Evolutionary conservation across 106 monocot genomes (phyloP).

Genomic region (Agapanthus africanus): DNA sequence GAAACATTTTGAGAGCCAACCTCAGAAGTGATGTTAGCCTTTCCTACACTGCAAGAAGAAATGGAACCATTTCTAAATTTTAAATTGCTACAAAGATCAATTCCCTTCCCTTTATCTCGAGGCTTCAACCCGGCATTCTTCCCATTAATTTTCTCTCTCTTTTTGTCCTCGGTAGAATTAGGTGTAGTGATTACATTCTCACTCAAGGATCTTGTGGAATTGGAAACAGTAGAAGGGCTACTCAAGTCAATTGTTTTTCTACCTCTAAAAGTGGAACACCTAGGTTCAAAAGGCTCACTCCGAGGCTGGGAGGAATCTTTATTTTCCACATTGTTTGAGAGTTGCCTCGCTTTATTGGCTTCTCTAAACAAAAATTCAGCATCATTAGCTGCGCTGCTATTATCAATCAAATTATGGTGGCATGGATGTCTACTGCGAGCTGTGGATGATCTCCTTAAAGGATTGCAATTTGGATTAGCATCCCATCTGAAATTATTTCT

Average conservation of each 20-base stretch:
- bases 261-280: background rate
- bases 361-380: conserved; percentile 26
- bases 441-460: background rate
- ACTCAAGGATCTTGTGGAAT: conserved; percentile 15
- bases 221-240: background rate
- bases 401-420: background rate
- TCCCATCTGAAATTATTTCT: background rate
- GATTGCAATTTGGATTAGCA: background rate
- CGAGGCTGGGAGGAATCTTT: background rate
- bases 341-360: conserved; percentile 20
- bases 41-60: conserved; percentile 1
- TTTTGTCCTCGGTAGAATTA: background rate
- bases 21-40: background rate
- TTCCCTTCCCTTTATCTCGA: conserved; percentile 22
- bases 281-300: background rate
- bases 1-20: background rate
- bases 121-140: background rate
- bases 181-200: background rate
- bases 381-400: conserved; percentile 6
- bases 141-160: background rate
- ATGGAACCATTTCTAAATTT: conserved; percentile 8
- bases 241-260: conserved; percentile 10
- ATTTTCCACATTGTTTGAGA: background rate
- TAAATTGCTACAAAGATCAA: conserved; percentile 16
- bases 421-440: background rate